These are phyloP conservation scores for Colletotrichum kahawae DNA, from an alignment of 2,329 filamentous ascomycete genomes.

Conservation along the genomic window DNA sequence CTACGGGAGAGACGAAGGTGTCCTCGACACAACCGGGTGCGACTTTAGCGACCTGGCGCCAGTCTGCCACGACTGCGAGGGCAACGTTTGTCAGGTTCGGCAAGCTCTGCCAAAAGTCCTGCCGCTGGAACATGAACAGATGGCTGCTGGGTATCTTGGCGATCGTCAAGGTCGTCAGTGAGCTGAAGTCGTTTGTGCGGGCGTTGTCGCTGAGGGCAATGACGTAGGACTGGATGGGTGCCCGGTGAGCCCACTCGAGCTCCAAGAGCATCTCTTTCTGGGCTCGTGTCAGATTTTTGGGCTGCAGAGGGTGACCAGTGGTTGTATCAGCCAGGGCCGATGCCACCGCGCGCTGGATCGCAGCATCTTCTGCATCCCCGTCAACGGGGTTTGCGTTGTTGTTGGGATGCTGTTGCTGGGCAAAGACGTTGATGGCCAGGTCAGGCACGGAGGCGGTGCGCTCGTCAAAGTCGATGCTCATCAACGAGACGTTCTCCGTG, in stretches of 20 bases:
- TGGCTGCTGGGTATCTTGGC: slow-evolving; percentile 69
- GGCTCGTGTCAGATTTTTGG: slow-evolving; percentile 60
- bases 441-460: slow-evolving; percentile 11
- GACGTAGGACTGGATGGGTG: slow-evolving; percentile 71
- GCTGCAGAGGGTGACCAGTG: slow-evolving; percentile 47
- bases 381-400: slow-evolving; percentile 20
- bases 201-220: slow-evolving; percentile 67
- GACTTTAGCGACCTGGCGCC: slow-evolving; percentile 62
- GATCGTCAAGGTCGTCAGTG: slow-evolving; percentile 65
- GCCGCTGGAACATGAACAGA: slow-evolving; percentile 57
- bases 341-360: not conserved
- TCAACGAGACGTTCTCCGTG: slow-evolving; percentile 35
- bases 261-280: slow-evolving; percentile 74
- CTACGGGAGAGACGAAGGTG: slow-evolving; percentile 51
- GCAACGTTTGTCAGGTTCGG: slow-evolving; percentile 58
- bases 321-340: slow-evolving; percentile 15
- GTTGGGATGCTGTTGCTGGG: not conserved
- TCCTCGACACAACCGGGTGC: slow-evolving; percentile 56
- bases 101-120: slow-evolving; percentile 67
- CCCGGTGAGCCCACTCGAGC: slow-evolving; percentile 71
- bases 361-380: slow-evolving; percentile 2
- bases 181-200: slow-evolving; percentile 48
- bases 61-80: slow-evolving; percentile 69
- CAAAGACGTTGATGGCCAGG: not conserved
- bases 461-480: slow-evolving; percentile 37